These are phyloP conservation scores for Prunus davidiana DNA, from an alignment of 306 rosid species.

Conservation along the genomic window DNA sequence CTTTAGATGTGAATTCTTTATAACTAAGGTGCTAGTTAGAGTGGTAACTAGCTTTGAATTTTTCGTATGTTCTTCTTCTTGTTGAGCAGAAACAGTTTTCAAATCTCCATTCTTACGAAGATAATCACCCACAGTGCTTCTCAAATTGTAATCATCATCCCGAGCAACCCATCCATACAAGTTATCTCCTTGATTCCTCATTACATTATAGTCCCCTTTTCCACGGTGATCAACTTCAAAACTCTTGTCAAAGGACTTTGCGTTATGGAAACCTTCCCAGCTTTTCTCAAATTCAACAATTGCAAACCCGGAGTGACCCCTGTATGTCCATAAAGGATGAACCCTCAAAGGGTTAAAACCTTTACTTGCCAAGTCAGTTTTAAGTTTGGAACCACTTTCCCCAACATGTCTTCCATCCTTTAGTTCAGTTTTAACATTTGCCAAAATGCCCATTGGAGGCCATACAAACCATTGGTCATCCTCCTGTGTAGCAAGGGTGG, in stretches of 20 bases:
- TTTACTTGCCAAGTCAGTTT: constrained; percentile 42
- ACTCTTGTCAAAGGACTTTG: constrained; percentile 60
- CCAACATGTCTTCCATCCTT: constrained; percentile 51
- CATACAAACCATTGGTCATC: constrained; percentile 50
- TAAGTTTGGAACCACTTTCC: constrained; percentile 60
- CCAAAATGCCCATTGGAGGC: constrained; percentile 70
- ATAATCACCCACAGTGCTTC: constrained; percentile 27
- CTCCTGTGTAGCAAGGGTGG: not conserved
- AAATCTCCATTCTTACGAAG: constrained; percentile 44
- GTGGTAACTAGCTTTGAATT: constrained; percentile 43
- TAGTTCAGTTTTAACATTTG: constrained; percentile 50
- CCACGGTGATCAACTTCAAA: constrained; percentile 48
- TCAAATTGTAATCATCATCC: constrained; percentile 33
- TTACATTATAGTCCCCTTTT: constrained; percentile 38
- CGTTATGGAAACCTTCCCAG: constrained; percentile 74
- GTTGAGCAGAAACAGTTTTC: constrained; percentile 36
- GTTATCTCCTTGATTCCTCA: constrained; percentile 32
- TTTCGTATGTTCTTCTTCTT: constrained; percentile 45
- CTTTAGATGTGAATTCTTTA: constrained; percentile 39
- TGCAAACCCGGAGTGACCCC: constrained; percentile 76
- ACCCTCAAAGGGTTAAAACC: constrained; percentile 77
- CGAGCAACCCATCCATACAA: constrained; percentile 72
- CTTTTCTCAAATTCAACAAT: constrained; percentile 53
- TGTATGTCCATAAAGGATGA: constrained; percentile 51
- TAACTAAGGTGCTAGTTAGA: constrained; percentile 45